Base-by-base conservation (phyloP, 2,329 filamentous ascomycete species). In the Penicillium sp. region DNA sequence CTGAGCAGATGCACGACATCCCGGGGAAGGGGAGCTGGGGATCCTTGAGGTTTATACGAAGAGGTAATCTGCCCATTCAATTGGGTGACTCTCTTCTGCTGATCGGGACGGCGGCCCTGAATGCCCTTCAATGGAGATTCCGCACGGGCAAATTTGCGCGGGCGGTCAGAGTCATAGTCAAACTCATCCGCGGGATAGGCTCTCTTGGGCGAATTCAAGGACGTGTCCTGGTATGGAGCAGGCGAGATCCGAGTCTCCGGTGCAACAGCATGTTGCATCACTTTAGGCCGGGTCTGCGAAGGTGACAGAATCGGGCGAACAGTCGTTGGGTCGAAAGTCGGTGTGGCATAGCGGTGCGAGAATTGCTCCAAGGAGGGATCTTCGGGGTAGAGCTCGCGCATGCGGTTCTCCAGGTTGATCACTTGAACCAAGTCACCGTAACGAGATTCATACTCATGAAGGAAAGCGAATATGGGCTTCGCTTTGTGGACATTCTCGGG, bases 401-500 rank as follows among this genome's bases (percentile, higher is more conserved):
- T 98, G 49, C 95, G 88, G 69, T 89, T 89, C 76, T 99, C 96
- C 16, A 99, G 82, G 73, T 96, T 95, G 64, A 88, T 87, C 55
- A 99, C 92, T 69, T 98, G 93, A 6, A 90, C 87, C 5, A 98
- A 83, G 73, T 99, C 95, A 56, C 96, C 95, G 70, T 93, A 99
- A 64, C 92, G 88, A 11, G 92, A 93, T 78, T 99, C 95, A 73
- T 96, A 96, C 67, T 93, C 89, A 77, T 99, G 94, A 74, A 99
- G 94, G 77, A 94, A 98, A 2, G 87, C 82, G 69, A 96, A 96
- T 0, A 99, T 85, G 0, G 90, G 86, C 73, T 95, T 96, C 9
- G 93, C 87, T 70, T 92, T 95, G 55, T 83, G 77, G 0, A 89
- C 78, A 11, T 86, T 86, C 66, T 92, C 90, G 0, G 90, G 86